Evolutionary conservation across 225 moss, liverwort and hornwort genomes (phyloP).

Genomic region (Ulota crispa): DNA sequence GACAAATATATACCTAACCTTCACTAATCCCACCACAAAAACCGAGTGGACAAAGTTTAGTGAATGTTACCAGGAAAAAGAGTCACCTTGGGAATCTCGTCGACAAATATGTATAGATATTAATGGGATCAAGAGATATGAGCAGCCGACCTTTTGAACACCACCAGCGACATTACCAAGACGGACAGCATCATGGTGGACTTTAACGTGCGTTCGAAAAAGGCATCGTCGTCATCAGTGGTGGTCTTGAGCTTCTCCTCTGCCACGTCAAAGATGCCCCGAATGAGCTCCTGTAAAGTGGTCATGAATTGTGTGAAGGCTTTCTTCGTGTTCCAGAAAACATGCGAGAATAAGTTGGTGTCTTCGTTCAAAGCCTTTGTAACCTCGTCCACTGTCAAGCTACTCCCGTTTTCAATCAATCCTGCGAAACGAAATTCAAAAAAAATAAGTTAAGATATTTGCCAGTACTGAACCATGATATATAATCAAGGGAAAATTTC

Average conservation of each 20-base stretch:
- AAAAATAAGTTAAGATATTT: background rate
- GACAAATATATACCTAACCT: background rate
- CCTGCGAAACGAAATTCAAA: constrained; percentile 25
- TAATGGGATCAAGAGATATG: constrained; percentile 36
- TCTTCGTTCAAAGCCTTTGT: constrained; percentile 14
- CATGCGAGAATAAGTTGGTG: constrained; percentile 54
- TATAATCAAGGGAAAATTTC: too few species aligned
- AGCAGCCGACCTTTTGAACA: constrained; percentile 69
- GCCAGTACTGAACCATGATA: background rate
- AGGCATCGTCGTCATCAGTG: constrained; percentile 56
- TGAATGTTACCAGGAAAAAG: constrained; percentile 36
- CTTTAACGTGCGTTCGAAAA: constrained; percentile 66
- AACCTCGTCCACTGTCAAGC: constrained; percentile 24
- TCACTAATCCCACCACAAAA: constrained; percentile 5
- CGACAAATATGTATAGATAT: constrained; percentile 50
- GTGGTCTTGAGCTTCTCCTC: constrained; percentile 58
- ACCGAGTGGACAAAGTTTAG: background rate
- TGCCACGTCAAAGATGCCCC: constrained; percentile 60
- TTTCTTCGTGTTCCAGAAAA: constrained; percentile 64
- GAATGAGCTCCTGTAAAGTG: constrained; percentile 61
- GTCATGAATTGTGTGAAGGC: constrained; percentile 64
- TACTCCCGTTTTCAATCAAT: constrained; percentile 37
- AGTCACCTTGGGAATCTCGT: constrained; percentile 51
- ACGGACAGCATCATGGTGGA: constrained; percentile 86
- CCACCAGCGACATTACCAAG: constrained; percentile 77